phyloP scores from a whole-genome alignment of 2,329 filamentous ascomycete genomes.

The Aureobasidium namibiae region DNA sequence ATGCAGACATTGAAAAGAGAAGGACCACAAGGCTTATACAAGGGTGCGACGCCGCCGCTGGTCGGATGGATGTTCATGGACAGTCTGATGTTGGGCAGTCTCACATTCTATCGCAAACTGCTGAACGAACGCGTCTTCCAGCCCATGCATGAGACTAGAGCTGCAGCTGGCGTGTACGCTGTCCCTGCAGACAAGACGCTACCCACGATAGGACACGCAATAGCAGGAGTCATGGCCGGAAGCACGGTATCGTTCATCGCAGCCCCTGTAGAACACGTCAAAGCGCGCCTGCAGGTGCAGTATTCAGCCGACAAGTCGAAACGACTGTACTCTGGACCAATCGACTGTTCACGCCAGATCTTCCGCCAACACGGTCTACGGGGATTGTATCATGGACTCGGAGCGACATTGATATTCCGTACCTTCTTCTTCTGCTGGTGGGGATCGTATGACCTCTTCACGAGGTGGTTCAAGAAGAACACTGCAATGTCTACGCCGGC shows the following conservation, averaged over 20 bases:
- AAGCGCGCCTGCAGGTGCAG: constrained; percentile 88
- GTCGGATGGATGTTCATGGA: constrained; percentile 99
- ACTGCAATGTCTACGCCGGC: constrained; percentile 67
- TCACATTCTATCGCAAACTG: constrained; percentile 81
- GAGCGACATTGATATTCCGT: constrained; percentile 78
- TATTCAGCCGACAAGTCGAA: constrained; percentile 73
- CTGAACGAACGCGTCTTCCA: constrained; percentile 73
- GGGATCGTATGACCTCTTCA: constrained; percentile 86
- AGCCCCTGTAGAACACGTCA: constrained; percentile 89
- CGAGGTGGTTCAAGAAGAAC: constrained; percentile 54
- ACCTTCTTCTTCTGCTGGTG: constrained; percentile 98
- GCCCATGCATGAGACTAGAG: constrained; percentile 30
- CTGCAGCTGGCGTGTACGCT: constrained; percentile 22
- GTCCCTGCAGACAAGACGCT: constrained; percentile 40
- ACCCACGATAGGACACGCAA: constrained; percentile 71
- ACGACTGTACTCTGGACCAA: constrained; percentile 73
- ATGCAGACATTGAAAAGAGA: constrained; percentile 78
- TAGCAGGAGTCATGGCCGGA: constrained; percentile 81
- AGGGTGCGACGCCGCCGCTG: constrained; percentile 76
- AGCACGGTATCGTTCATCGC: constrained; percentile 88
- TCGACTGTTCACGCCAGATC: constrained; percentile 73
- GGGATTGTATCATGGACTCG: constrained; percentile 80
- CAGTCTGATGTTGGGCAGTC: constrained; percentile 78
- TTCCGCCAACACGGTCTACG: constrained; percentile 58
- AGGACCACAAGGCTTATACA: constrained; percentile 79